phyloP scores from a whole-genome alignment of 345 rosid genomes.

The Boechera stricta region DNA sequence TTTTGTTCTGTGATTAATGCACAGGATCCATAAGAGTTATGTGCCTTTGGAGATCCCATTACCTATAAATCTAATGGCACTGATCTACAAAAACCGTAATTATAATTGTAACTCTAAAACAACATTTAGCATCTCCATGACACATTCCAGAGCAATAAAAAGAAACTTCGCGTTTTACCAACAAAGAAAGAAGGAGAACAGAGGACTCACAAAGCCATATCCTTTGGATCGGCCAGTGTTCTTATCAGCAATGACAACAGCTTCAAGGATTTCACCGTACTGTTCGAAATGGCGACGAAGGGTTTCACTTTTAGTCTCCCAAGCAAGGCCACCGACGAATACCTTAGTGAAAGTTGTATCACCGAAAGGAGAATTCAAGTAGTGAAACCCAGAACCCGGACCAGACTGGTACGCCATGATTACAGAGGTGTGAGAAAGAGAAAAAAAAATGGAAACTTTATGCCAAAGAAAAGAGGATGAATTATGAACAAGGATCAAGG shows the following conservation, averaged over 20 bases:
- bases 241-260: slow-evolving; percentile 92
- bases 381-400: slow-evolving; percentile 69
- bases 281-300: slow-evolving; percentile 83
- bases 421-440: slow-evolving; percentile 7
- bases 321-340: slow-evolving; percentile 92
- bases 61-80: neutral
- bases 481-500: slow-evolving; percentile 16
- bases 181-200: slow-evolving; percentile 9
- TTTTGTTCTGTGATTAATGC: neutral
- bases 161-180: neutral
- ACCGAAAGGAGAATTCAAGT: slow-evolving; percentile 85
- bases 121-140: slow-evolving; percentile 6
- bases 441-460: slow-evolving; percentile 45
- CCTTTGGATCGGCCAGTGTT: slow-evolving; percentile 97
- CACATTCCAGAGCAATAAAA: neutral
- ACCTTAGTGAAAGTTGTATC: slow-evolving; percentile 88
- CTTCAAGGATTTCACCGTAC: slow-evolving; percentile 91
- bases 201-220: slow-evolving; percentile 92
- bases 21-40: slow-evolving; percentile 1
- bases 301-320: slow-evolving; percentile 91
- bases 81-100: neutral
- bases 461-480: slow-evolving; percentile 6
- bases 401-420: slow-evolving; percentile 68
- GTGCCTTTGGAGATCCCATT: neutral
- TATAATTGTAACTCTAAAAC: neutral